Evolutionary conservation across 2,329 filamentous ascomycete genomes (phyloP).

Genomic region (Aciculosporium take): DNA sequence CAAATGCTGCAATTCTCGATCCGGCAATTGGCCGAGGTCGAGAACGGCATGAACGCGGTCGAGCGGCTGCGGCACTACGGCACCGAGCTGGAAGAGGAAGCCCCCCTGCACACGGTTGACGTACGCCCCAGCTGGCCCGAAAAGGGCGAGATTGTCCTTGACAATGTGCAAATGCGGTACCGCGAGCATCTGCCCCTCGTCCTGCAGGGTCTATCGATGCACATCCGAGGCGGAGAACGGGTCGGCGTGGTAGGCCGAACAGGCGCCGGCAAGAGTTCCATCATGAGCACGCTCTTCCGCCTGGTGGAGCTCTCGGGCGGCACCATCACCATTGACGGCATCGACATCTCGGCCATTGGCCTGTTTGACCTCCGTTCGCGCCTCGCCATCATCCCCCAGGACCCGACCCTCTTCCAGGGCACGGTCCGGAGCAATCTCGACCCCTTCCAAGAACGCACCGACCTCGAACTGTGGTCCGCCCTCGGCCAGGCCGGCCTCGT

Average conservation of each 20-base stretch:
- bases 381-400: slow-evolving; percentile 71
- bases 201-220: slow-evolving; percentile 54
- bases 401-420: slow-evolving; percentile 69
- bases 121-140: slow-evolving; percentile 72
- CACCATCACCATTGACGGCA: slow-evolving; percentile 48
- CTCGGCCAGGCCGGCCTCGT: slow-evolving; percentile 65
- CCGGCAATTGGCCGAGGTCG: slow-evolving; percentile 83
- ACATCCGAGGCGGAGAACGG: slow-evolving; percentile 60
- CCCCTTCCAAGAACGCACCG: slow-evolving; percentile 64
- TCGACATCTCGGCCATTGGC: slow-evolving; percentile 59
- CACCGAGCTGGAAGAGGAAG: slow-evolving; percentile 74
- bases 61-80: slow-evolving; percentile 88
- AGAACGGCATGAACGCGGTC: slow-evolving; percentile 96
- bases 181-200: slow-evolving; percentile 58
- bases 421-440: slow-evolving; percentile 70
- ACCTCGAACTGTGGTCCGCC: slow-evolving; percentile 64
- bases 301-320: slow-evolving; percentile 52
- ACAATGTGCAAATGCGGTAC: slow-evolving; percentile 67
- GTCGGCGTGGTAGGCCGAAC: slow-evolving; percentile 73
- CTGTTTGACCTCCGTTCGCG: slow-evolving; percentile 62
- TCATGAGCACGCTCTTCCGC: slow-evolving; percentile 72
- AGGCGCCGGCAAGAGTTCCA: slow-evolving; percentile 69
- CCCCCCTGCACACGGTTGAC: slow-evolving; percentile 62
- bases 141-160: slow-evolving; percentile 65
- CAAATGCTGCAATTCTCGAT: slow-evolving; percentile 96